These are phyloP conservation scores for Penicillium canescens DNA, from an alignment of 495 filamentous ascomycete genomes.

Conservation along the genomic window DNA sequence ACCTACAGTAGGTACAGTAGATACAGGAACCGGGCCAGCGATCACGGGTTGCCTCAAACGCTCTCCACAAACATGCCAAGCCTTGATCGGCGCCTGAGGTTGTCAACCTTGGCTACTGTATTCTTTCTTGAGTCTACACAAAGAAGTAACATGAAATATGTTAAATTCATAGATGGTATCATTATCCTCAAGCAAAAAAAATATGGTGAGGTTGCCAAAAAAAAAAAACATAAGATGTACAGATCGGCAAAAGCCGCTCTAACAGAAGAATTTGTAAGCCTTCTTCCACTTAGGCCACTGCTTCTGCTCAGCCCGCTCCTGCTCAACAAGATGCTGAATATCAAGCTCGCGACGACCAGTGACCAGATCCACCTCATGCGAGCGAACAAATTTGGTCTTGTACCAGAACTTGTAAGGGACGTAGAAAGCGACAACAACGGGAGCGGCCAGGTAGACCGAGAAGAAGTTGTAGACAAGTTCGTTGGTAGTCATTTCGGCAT, in stretches of 20 bases:
- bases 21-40: too few species aligned
- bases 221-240: conserved; percentile 1
- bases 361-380: conserved; percentile 76
- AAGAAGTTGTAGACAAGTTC: conserved; percentile 69
- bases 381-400: conserved; percentile 63
- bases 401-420: conserved; percentile 78
- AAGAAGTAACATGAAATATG: too few species aligned
- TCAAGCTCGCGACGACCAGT: conserved; percentile 91
- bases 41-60: too few species aligned
- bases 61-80: too few species aligned
- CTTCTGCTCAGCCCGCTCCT: conserved; percentile 71
- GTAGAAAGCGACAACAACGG: conserved; percentile 76
- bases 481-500: conserved; percentile 35
- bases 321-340: conserved; percentile 67
- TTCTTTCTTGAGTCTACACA: too few species aligned
- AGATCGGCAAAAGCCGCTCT: conserved; percentile 12
- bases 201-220: not conserved
- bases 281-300: conserved; percentile 87
- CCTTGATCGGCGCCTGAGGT: too few species aligned
- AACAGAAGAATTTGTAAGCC: conserved; percentile 60
- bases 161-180: too few species aligned
- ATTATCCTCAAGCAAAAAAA: not conserved
- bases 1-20: too few species aligned
- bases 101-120: too few species aligned
- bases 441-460: conserved; percentile 74